Evolutionary conservation across 2,329 filamentous ascomycete genomes (phyloP).

Genomic region (Sclerotiophoma versabilis): DNA sequence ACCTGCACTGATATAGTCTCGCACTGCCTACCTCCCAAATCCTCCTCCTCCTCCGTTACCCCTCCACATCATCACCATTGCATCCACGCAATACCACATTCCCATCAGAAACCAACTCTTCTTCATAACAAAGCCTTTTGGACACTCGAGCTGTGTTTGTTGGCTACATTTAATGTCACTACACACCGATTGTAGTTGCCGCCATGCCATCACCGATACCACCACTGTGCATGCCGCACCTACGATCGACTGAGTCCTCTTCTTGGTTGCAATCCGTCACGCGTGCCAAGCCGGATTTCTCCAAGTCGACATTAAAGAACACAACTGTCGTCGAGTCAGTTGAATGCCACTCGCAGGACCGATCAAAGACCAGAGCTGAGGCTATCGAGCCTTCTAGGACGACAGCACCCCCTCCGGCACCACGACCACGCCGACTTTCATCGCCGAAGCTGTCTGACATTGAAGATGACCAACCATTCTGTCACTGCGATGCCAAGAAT

Average conservation of each 20-base stretch:
- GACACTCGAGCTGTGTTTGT: background rate
- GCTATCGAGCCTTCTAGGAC: background rate
- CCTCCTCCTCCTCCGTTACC: slow-evolving; percentile 16
- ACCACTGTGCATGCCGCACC: background rate
- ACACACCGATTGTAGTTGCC: background rate
- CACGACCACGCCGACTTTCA: slow-evolving; percentile 37
- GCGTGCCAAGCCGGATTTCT: no score
- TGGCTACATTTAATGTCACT: background rate
- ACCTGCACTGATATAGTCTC: slow-evolving; percentile 32
- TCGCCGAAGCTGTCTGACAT: slow-evolving; percentile 45
- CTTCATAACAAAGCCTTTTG: background rate
- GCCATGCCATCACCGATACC: slow-evolving; percentile 29
- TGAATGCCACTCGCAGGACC: slow-evolving; percentile 17
- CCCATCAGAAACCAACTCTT: slow-evolving; percentile 4
- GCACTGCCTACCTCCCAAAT: slow-evolving; percentile 28
- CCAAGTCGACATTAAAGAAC: background rate
- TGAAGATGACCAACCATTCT: slow-evolving; percentile 37
- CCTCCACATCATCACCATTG: slow-evolving; percentile 3
- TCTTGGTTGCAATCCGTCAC: background rate
- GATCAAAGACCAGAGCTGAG: background rate
- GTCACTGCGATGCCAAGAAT: slow-evolving; percentile 36
- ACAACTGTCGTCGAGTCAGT: slow-evolving; percentile 28
- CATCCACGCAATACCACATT: slow-evolving; percentile 7
- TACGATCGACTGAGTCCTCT: background rate
- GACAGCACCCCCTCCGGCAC: slow-evolving; percentile 40